Evolutionary conservation across 768 basidiomycete species (phyloP).

Genomic region (Paxillus involutus): DNA sequence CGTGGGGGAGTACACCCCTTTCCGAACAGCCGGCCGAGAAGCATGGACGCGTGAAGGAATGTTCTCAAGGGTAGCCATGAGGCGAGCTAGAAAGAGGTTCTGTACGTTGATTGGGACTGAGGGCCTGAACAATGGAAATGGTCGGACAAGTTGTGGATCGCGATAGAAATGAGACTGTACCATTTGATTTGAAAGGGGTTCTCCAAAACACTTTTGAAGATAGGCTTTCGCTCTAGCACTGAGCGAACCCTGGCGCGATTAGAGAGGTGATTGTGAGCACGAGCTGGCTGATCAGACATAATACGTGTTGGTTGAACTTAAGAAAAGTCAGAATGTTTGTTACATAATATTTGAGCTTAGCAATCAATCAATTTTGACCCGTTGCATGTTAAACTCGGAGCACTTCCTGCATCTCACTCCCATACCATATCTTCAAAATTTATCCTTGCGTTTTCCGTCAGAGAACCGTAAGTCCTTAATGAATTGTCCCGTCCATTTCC

Average conservation of each 20-base stretch:
- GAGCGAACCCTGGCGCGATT: constrained; percentile 57
- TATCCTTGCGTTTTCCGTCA: no score
- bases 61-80: constrained; percentile 51
- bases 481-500: no score
- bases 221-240: constrained; percentile 52
- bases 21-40: constrained; percentile 14
- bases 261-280: constrained; percentile 55
- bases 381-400: no score
- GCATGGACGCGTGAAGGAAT: constrained; percentile 36
- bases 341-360: no score
- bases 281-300: constrained; percentile 50
- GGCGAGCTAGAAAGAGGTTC: constrained; percentile 52
- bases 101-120: constrained; percentile 61
- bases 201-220: constrained; percentile 70
- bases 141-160: neutral
- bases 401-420: no score
- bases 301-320: no score
- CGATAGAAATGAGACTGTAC: constrained; percentile 36
- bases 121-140: constrained; percentile 46
- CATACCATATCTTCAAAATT: no score
- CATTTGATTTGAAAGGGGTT: constrained; percentile 72
- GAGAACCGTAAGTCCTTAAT: no score
- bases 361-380: no score
- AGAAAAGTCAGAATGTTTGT: no score
- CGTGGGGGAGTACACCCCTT: neutral